A percentile compares a stretch with the other conserved stretches of the same genome.
phyloP scores from a whole-genome alignment of 2,329 filamentous ascomycete genomes.

The Epichloe aotearoae region DNA sequence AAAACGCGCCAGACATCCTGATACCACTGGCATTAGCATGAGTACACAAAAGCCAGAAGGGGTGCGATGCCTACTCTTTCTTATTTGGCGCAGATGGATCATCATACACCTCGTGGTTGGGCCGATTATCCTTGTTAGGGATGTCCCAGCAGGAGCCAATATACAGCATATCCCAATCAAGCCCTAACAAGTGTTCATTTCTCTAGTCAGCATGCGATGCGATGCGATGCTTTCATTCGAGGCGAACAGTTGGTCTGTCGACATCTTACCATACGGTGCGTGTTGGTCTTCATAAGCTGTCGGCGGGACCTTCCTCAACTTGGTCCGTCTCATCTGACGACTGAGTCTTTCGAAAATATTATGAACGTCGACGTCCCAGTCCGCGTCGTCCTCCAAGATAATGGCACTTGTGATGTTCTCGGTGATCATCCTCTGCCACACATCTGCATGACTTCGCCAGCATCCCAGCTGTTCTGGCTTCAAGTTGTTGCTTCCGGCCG shows the following conservation, averaged over 20 bases:
- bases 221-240: too few relatives aligned
- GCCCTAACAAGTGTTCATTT: not conserved
- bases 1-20: not conserved
- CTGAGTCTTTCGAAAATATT: not conserved
- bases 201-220: too few relatives aligned
- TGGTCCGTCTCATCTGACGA: not conserved
- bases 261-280: conserved; percentile 1
- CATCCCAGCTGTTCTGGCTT: not conserved
- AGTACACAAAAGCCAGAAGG: too few relatives aligned
- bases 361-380: conserved; percentile 2
- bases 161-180: conserved; percentile 2
- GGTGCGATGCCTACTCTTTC: not conserved
- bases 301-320: not conserved
- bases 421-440: not conserved
- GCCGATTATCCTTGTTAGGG: not conserved
- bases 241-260: too few relatives aligned
- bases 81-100: not conserved
- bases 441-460: conserved; percentile 1
- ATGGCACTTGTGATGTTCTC: conserved; percentile 1
- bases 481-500: not conserved
- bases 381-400: conserved; percentile 1
- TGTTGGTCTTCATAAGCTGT: not conserved
- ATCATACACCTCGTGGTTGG: not conserved
- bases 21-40: not conserved
- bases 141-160: conserved; percentile 2